Base-by-base conservation (phyloP, 306 rosid genomes). In the Begonia peltatifolia region DNA sequence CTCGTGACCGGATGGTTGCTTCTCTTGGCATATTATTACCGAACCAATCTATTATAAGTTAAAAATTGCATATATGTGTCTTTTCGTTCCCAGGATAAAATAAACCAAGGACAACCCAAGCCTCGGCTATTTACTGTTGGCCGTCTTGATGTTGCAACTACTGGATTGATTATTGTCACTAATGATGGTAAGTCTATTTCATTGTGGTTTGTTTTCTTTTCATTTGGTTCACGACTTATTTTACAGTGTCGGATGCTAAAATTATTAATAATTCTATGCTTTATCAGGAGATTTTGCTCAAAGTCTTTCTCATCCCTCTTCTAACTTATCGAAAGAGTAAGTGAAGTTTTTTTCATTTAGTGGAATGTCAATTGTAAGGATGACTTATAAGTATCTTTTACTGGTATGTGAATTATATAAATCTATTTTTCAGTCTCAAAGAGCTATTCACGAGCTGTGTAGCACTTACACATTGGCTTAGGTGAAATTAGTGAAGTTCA, bases 121-220 rank as follows among this genome's bases (percentile, higher is more conserved):
- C 95, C 97, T 43, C 70, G 97, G 35, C 59, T 89, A 50, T 89
- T 84, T 62, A 89, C 97, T 5, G 87, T 89, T 30, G 97, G 97
- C 46, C 89, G 97, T 62, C 95, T 89, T 67, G 97, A 89, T 74
- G 97, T 89, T 78, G 95, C 94, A 56, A 89, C 97, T 9, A 82
- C 85, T 42, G 97, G 97, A 50, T 74, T 89, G 71, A 79, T 89
- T 74, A 67, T 89, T 66, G 95, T 89, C 68, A 89, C 97, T 46
- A 84, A 89, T 67, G 97, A 89, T 54, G 97, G 97, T 82, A 62
- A 41, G 71, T 51, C 62, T 62, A 59, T 59, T 63, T 17, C 22
- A 62, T 25, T 65, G 38, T 63, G 47, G 41, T 62, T 1, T 55
- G 44, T 46, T 50, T 44, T 12, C 14, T 10, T 44, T 10, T n/a